phyloP scores from a whole-genome alignment of 192 early-diverging fungal species.

The Umbelopsis ramanniana region DNA sequence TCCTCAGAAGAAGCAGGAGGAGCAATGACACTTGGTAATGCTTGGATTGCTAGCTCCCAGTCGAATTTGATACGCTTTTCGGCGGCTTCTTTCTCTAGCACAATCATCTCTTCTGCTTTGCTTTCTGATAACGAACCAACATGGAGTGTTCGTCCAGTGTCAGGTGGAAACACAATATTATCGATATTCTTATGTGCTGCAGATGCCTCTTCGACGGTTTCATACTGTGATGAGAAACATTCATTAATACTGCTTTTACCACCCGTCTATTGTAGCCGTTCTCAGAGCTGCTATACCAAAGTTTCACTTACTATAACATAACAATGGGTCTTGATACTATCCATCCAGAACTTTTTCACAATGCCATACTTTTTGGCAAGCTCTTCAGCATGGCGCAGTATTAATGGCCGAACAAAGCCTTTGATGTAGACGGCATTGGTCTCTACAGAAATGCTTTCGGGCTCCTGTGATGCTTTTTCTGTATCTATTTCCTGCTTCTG shows the following conservation, averaged over 20 bases:
- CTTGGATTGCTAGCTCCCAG: constrained; percentile 35
- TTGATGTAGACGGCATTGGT: constrained; percentile 48
- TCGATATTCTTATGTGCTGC: constrained; percentile 31
- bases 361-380: constrained; percentile 54
- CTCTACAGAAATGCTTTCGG: not conserved
- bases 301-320: constrained; percentile 58
- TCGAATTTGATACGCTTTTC: constrained; percentile 35
- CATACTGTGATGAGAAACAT: constrained; percentile 53
- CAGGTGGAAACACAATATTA: constrained; percentile 32
- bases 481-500: not conserved
- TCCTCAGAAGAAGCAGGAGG: not conserved
- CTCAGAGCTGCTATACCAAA: not conserved
- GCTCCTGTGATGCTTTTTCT: not conserved
- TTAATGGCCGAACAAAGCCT: constrained; percentile 63
- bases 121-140: constrained; percentile 27
- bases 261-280: too few species aligned
- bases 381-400: constrained; percentile 36
- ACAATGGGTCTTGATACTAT: constrained; percentile 65
- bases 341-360: constrained; percentile 63
- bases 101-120: constrained; percentile 35
- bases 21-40: constrained; percentile 7
- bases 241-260: not conserved
- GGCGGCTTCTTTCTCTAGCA: constrained; percentile 31
- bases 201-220: constrained; percentile 39
- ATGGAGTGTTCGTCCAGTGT: constrained; percentile 30